phyloP scores from a whole-genome alignment of 805 yeast species.

The Yarrowia sp. region DNA sequence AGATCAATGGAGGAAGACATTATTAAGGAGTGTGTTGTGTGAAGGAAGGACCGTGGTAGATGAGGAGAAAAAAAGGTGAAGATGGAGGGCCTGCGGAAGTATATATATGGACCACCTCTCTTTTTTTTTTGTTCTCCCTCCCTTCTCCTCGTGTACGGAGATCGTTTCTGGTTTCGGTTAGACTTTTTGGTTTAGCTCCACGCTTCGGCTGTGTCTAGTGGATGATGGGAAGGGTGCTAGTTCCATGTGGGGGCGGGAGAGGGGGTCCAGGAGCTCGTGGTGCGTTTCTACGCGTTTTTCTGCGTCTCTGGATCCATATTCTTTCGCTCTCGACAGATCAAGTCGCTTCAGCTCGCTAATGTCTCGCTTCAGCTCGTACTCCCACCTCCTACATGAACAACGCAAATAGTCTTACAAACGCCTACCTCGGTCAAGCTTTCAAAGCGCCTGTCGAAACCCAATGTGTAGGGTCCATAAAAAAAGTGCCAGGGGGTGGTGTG shows the following conservation, averaged over 20 bases:
- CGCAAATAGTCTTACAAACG: conserved; percentile 1
- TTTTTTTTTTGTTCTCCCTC: neutral
- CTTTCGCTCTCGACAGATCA: too few species aligned
- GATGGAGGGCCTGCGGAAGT: neutral
- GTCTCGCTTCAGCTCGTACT: conserved; percentile 1
- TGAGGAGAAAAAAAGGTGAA: neutral
- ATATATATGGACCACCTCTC: conserved; percentile 10
- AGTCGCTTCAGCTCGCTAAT: neutral
- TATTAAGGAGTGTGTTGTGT: conserved; percentile 13
- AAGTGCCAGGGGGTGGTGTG: conserved; percentile 23
- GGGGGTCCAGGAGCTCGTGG: neutral
- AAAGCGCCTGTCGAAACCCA: neutral
- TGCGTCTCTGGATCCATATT: neutral
- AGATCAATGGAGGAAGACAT: conserved; percentile 28
- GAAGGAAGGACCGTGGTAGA: conserved; percentile 10
- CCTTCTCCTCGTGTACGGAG: conserved; percentile 24
- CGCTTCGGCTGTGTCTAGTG: conserved; percentile 3
- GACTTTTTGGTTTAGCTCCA: conserved; percentile 10
- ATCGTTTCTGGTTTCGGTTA: conserved; percentile 33
- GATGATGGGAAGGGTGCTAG: conserved; percentile 7
- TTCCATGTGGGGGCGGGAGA: conserved; percentile 6
- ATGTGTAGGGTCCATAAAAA: neutral
- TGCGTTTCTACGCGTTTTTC: neutral
- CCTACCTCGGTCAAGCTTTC: conserved; percentile 31
- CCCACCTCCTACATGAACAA: neutral